Base-by-base conservation (phyloP, 176 grass and related monocot genomes). In the Metroxylon sagu region DNA sequence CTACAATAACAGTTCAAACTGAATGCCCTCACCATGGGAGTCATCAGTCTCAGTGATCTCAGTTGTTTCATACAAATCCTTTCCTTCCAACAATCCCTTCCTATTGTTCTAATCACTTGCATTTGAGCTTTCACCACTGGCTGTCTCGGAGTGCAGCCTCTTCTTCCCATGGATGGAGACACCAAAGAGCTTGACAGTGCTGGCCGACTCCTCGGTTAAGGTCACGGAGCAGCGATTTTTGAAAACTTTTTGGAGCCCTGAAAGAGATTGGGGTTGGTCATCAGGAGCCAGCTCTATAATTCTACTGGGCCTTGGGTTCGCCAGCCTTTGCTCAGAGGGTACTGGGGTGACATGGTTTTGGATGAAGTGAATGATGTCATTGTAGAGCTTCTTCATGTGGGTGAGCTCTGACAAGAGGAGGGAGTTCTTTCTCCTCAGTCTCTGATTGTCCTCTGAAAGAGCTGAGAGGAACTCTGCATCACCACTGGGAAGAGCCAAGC, bases 371-470 rank as follows among this genome's bases (percentile, higher is more conserved):
- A 96, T 82, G 75, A 96, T 87, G 78, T 90, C 91, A 68, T 77
- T 87, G 74, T 96, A 96, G 48, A 96, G 91, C 77, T 85, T 96
- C 78, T 90, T 96, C 91, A 87, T 96, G 80, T 85, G 91, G 18
- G 83, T 77, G 56, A 96, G 83, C 72, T 96, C 86, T 51, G 83
- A 90, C 5, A 90, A 50, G 39, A 96, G 86, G 59, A 90, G 59
- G 55, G 83, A 85, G 77, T 96, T 96, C 68, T 80, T 78, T 55
- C 65, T 72, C 80, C 86, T 76, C 54, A 96, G 80, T 62, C 80
- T 76, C 49, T 74, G 77, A 75, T 96, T 96, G 72, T 96, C 91
- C 80, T 87, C 83, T 5, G 86, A 96, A 57, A 96, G 75, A 6
- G 78, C 91, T 8, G 80, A 85, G 69, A 96, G 28, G 48, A 87